Evolutionary conservation across 495 filamentous ascomycete species (phyloP), one percentile per base, ranked within the genome.

Genomic region (Xylaria bambusicola): DNA sequence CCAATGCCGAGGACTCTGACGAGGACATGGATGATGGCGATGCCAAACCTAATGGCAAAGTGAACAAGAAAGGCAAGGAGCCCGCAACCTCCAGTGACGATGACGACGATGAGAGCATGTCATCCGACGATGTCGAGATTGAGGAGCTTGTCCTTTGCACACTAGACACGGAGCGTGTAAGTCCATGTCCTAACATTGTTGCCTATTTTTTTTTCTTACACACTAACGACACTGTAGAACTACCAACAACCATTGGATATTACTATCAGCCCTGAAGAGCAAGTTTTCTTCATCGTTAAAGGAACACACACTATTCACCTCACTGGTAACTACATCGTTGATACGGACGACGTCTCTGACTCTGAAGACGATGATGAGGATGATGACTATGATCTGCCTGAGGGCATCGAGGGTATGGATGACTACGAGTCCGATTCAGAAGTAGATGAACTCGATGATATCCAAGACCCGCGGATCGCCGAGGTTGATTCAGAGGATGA

Each of bases 231-330:
- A 52, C 36, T 40, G 38, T 63, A 98, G 94, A 84, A 88, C 77
- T 96, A 86, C 81, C 94, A 99, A 74, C 94, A 99, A 71, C 74
- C 94, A n/a, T 85, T 99, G 40, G 90, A 98, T 71, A 87, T 99
- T 68, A 91, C 88, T 51, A 81, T 99, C 71, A 82, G 80, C 62
- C 90, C 96, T 71, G 84, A 88, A 63, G 94, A 98, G 81, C 80
- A 80, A 45, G 86, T 95, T 51, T 96, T 88, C 81, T 99, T 99
- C 82, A 84, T 87, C 70, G 92, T 94, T 62, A 84, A 85, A 60
- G 94, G 94, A 67, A 96, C 91, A 47, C 91, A 97, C 80, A 83
- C 86, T 56, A 79, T 99, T 64, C 92, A 86, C 77, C 82, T 99
- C 29, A 98, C 93, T 51, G 94, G 94, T 66, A 99, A 99, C 82